A percentile compares a stretch with the other conserved stretches of the same genome.
phyloP scores from a whole-genome alignment of 1,284 basidiomycete genomes.

The Rhodotorula sp. region DNA sequence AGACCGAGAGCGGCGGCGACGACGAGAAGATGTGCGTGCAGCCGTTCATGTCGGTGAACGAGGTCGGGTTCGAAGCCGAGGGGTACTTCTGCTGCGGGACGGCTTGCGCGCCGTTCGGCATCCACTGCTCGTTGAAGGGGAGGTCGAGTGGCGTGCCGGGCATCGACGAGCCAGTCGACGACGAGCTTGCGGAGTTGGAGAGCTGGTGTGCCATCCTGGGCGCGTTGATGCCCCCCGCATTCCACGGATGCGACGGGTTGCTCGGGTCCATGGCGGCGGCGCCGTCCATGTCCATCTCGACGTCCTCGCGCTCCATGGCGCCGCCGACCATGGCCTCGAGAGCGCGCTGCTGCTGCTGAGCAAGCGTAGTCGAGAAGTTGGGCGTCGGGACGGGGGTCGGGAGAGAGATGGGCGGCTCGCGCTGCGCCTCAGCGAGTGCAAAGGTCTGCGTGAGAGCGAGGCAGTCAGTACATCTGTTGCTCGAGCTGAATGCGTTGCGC shows the following conservation, averaged over 20 bases:
- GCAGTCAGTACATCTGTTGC: neutral
- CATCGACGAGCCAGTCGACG: slow-evolving; percentile 11
- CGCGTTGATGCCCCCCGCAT: neutral
- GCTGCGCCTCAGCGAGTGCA: neutral
- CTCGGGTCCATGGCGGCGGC: neutral
- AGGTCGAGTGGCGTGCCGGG: slow-evolving; percentile 28
- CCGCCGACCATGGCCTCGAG: slow-evolving; percentile 19
- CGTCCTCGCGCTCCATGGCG: slow-evolving; percentile 22
- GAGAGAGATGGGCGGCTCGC: neutral
- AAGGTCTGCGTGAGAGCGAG: slow-evolving; percentile 1
- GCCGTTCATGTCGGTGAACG: slow-evolving; percentile 33
- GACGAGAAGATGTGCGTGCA: slow-evolving; percentile 19
- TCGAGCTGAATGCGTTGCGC: neutral
- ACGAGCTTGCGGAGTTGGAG: slow-evolving; percentile 6
- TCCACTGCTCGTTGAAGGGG: slow-evolving; percentile 18
- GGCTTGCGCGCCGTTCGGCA: neutral
- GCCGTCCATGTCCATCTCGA: slow-evolving; percentile 22
- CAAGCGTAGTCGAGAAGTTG: slow-evolving; percentile 13
- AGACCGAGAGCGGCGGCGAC: slow-evolving; percentile 23
- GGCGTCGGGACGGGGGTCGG: slow-evolving; percentile 14
- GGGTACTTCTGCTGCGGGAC: neutral
- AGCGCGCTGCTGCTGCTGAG: slow-evolving; percentile 20
- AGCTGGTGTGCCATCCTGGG: slow-evolving; percentile 21
- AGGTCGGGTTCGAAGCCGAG: slow-evolving; percentile 18
- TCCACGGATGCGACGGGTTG: slow-evolving; percentile 32